Conservation (phyloP, 345 rosid genomes). For the Erucastrum elatum region DNA sequence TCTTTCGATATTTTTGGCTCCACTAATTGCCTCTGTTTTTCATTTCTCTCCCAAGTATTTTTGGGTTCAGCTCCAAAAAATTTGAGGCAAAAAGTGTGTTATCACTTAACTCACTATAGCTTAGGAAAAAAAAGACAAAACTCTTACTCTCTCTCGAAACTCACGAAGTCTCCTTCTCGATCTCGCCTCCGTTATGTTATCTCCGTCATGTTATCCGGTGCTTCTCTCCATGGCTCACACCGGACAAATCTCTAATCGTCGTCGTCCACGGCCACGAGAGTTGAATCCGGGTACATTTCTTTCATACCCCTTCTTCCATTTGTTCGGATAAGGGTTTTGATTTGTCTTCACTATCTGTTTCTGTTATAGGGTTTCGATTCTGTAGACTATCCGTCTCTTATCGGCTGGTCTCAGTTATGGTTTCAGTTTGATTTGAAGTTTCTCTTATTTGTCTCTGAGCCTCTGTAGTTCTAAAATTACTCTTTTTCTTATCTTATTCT, state of each 20-base stretch:
- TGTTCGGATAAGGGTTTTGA: neutral
- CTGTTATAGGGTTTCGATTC: neutral
- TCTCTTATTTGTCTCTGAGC: neutral
- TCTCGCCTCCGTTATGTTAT: neutral
- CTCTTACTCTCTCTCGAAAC: neutral
- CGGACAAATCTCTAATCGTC: neutral
- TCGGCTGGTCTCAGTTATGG: neutral
- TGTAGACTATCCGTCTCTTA: neutral
- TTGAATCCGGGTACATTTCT: too few relatives aligned
- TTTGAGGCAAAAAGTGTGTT: too few relatives aligned
- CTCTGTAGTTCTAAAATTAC: neutral
- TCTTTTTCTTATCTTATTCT: too few relatives aligned
- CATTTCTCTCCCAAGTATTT: neutral
- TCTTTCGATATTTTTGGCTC: neutral
- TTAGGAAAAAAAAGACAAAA: too few relatives aligned
- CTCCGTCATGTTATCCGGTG: neutral
- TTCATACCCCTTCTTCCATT: too few relatives aligned
- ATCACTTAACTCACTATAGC: too few relatives aligned
- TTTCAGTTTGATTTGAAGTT: too few relatives aligned
- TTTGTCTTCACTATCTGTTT: neutral
- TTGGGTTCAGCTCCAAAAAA: neutral
- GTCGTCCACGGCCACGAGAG: neutral
- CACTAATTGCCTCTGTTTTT: too few relatives aligned
- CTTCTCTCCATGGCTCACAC: neutral
- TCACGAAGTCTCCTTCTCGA: neutral